Evolutionary conservation across 441 rosid species (phyloP), one percentile per base, ranked within the genome.

Genomic region (Pelargonium myrrhifolium): DNA sequence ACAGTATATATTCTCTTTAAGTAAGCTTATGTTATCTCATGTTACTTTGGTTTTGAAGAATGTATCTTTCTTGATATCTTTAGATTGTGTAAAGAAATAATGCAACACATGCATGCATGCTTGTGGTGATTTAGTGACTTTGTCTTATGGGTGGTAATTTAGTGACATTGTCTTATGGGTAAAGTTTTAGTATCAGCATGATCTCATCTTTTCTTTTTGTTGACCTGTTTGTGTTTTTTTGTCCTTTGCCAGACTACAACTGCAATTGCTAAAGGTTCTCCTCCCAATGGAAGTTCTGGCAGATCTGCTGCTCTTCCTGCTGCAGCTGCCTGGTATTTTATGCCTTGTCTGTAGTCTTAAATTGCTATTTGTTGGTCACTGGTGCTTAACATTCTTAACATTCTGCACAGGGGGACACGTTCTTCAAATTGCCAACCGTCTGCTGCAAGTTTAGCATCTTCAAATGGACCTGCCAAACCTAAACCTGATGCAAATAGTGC

Each of bases 241-340:
- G 2, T 67, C 68, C 3, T 74, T 24, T 68, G 56, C 71, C 87
- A 94, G 93, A 83, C 40, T 80, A 63, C 80, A 18, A 61, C 72
- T 24, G 78, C 74, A 56, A 75, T 65, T 67, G 72, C 80, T 69
- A 90, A 76, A 79, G 80, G 78, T 75, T 86, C 97, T 68, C 91
- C 93, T 35, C 93, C 97, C 65, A 87, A 84, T 81, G 97, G 91
- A 76, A 84, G 79, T 73, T 73, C 79, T 53, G 73, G 86, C 66
- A 83, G 86, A 81, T 80, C 89, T 22, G 67, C 76, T 39, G 84
- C 82, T 28, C 97, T 92, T 69, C 99, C 98, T 75, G 90, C 95
- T 53, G 97, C 89, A 43, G 92, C 98, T 3, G 85, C 99, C 70
- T 94, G 98, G 99, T 89, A 82, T 66, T 69, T 66, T 21, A 62